Conservation (phyloP, 1,139 yeast genomes). For the Yamadazyma songkhlaensis region DNA sequence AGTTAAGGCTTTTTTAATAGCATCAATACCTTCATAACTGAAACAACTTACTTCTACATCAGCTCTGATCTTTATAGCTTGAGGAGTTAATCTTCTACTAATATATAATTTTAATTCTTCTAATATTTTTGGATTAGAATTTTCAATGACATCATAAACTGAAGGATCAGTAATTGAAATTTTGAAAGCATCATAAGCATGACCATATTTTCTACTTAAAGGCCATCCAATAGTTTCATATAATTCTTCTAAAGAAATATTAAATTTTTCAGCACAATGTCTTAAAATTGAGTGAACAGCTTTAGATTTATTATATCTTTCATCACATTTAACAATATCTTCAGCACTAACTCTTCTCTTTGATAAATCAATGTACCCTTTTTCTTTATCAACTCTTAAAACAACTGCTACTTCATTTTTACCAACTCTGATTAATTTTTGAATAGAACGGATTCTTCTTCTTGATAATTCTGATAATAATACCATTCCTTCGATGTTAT, state of each 20-base stretch:
- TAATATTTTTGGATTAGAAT: constrained; percentile 72
- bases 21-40: constrained; percentile 96
- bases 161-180: constrained; percentile 89
- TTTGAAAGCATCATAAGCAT: constrained; percentile 96
- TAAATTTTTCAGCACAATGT: constrained; percentile 97
- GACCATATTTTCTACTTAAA: constrained; percentile 90
- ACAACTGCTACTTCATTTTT: constrained; percentile 98
- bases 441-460: constrained; percentile 98
- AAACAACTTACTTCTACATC: constrained; percentile 97
- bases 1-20: constrained; percentile 83
- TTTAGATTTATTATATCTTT: constrained; percentile 93
- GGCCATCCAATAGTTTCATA: constrained; percentile 97
- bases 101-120: constrained; percentile 84
- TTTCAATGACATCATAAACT: constrained; percentile 75
- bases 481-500: constrained; percentile 98
- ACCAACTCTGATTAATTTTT: constrained; percentile 95
- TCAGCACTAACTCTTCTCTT: constrained; percentile 98
- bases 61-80: constrained; percentile 95
- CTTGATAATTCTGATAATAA: constrained; percentile 92
- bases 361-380: constrained; percentile 95
- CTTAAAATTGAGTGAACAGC: constrained; percentile 96
- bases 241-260: constrained; percentile 78
- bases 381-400: constrained; percentile 97
- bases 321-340: constrained; percentile 96
- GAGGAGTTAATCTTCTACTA: constrained; percentile 93